Evolutionary conservation across 805 yeast genomes (phyloP), one percentile per base, ranked within the genome.

Genomic region (Yamadazyma phyllophila): DNA sequence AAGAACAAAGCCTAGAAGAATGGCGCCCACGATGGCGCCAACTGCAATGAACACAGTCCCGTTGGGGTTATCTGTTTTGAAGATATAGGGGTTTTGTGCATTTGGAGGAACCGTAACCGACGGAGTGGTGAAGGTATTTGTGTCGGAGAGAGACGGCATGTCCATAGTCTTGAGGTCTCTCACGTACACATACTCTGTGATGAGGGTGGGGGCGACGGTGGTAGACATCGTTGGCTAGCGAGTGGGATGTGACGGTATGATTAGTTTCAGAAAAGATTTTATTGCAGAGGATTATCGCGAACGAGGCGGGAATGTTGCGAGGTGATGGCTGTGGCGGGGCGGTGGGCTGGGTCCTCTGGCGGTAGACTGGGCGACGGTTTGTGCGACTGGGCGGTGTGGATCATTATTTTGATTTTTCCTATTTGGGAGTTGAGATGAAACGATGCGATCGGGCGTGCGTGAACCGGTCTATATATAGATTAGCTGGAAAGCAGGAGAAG

Each of bases 1-100:
- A 11, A 72, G 51, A 9, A 77, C 51, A 33, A 84, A 70, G 1
- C 72, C 73, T 3, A 83, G 50, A 15, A 82, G 62, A 3, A 85
- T 66, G 32, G 80, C 81, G 0, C 83, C 87, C 4, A 83, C 80
- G 32, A 83, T 71, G 9, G 84, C 71, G 1, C 95, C 96, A 36
- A 88, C 85, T 0, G 87, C 85, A 42, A 89, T 88, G 65, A 88
- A 88, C 2, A 89, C 90, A 1, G 94, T 85, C 1, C 96, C 96
- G 39, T 78, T 74, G 1, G 90, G 88, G 38, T 73, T 70, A 15
- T 58, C 58, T 5, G 81, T 63, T 38, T 68, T 63, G 53, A 76
- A 64, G 14, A 88, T 71, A 56, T 76, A 82, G 9, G 96, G 96
- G 62, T 88, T 88, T 41, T 74, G 66, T 13, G 54, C 55, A 34